These are phyloP conservation scores for Phaeotremella fagi DNA, from an alignment of 768 basidiomycete genomes.

Conservation along the genomic window DNA sequence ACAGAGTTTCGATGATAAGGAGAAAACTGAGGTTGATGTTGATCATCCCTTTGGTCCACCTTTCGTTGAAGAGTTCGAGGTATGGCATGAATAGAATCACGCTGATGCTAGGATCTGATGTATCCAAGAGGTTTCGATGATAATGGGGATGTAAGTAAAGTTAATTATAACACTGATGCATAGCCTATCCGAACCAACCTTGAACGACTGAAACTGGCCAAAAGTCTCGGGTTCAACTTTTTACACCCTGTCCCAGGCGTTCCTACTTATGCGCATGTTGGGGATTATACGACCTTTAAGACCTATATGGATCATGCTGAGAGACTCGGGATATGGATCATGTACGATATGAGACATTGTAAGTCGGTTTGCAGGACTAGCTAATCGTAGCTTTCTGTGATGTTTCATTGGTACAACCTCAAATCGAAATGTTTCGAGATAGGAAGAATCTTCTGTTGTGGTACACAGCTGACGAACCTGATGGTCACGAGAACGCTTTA, in stretches of 20 bases:
- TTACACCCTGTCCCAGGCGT: conserved; percentile 63
- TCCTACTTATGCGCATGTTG: conserved; percentile 1
- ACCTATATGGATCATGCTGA: conserved; percentile 59
- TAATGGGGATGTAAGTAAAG: not conserved
- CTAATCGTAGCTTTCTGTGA: conserved; percentile 60
- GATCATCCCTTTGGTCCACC: not conserved
- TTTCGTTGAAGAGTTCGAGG: not conserved
- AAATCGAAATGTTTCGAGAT: conserved; percentile 66
- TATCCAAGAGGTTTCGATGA: not conserved
- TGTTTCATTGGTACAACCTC: conserved; percentile 57
- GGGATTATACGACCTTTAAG: conserved; percentile 5
- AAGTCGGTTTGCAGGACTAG: not conserved
- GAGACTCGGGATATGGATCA: conserved; percentile 64
- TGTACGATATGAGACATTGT: conserved; percentile 75
- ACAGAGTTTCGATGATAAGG: not conserved
- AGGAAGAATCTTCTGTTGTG: conserved; percentile 60
- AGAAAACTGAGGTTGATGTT: not conserved
- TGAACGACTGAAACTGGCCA: conserved; percentile 9
- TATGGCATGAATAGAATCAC: not conserved
- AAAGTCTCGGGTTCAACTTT: conserved; percentile 50
- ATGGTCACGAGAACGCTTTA: conserved; percentile 56
- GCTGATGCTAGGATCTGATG: not conserved
- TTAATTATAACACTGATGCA: not conserved
- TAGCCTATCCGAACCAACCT: not conserved
- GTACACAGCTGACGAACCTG: conserved; percentile 68